Conservation (phyloP, 2,329 filamentous ascomycete genomes). For the Lasiodiplodia sp. region DNA sequence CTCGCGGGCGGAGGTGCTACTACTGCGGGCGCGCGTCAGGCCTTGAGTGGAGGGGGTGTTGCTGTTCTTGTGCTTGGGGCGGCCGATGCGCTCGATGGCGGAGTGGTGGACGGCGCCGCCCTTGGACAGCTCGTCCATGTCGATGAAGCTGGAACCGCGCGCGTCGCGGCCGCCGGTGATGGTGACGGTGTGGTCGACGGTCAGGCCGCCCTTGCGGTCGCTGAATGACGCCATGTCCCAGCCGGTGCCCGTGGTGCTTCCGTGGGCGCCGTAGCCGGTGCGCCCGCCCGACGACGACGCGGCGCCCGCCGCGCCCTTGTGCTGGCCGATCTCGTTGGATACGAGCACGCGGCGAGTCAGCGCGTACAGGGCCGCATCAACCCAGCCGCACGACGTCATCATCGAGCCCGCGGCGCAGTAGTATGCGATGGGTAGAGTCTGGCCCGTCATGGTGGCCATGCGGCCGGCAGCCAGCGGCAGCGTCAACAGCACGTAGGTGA, state of each 20-base stretch:
- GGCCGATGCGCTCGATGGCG: slow-evolving; percentile 5
- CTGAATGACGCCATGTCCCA: slow-evolving; percentile 31
- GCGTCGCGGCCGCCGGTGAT: slow-evolving; percentile 31
- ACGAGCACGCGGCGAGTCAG: slow-evolving; percentile 51
- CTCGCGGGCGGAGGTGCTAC: slow-evolving; percentile 33
- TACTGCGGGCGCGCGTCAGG: not conserved
- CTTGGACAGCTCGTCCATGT: slow-evolving; percentile 25
- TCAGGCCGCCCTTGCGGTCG: slow-evolving; percentile 23
- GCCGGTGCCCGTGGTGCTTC: slow-evolving; percentile 4
- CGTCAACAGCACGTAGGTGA: slow-evolving; percentile 72
- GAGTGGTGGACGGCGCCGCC: not conserved
- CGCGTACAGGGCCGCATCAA: slow-evolving; percentile 53
- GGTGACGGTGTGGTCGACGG: slow-evolving; percentile 27
- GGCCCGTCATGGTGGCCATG: slow-evolving; percentile 48
- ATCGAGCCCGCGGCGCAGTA: slow-evolving; percentile 67
- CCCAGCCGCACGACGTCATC: slow-evolving; percentile 58
- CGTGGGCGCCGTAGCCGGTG: slow-evolving; percentile 7
- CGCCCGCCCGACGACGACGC: not conserved
- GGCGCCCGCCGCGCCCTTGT: not conserved
- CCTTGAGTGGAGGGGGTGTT: not conserved
- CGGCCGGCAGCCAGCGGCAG: slow-evolving; percentile 64
- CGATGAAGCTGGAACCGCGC: slow-evolving; percentile 18
- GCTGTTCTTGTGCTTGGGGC: slow-evolving; percentile 1
- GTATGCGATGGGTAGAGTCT: slow-evolving; percentile 58
- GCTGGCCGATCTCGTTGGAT: slow-evolving; percentile 37